A percentile compares a stretch with the other conserved stretches of the same genome.
phyloP scores from a whole-genome alignment of 164 flowering plant genomes.

The Paratinospora sagittata region DNA sequence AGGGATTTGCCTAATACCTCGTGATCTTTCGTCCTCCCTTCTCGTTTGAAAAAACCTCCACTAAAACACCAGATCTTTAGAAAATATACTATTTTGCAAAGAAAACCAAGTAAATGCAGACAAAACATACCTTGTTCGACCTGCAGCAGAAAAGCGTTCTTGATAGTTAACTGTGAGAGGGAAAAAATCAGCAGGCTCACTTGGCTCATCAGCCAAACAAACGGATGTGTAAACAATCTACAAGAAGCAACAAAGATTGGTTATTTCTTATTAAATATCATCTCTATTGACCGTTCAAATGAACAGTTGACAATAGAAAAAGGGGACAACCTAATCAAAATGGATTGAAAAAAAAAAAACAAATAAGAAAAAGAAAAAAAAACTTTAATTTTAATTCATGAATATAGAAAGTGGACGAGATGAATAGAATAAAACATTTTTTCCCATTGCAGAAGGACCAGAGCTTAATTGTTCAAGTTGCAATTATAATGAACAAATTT shows the following conservation, averaged over 20 bases:
- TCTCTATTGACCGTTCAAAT: not conserved
- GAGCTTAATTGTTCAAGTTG: not conserved
- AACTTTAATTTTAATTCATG: not conserved
- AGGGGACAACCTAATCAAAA: too few relatives aligned
- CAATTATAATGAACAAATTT: not conserved
- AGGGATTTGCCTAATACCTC: slow-evolving; percentile 50
- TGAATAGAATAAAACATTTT: not conserved
- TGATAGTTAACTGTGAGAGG: slow-evolving; percentile 90
- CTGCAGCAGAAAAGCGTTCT: slow-evolving; percentile 98
- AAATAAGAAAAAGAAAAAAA: not conserved
- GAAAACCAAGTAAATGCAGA: not conserved
- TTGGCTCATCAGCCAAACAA: slow-evolving; percentile 89
- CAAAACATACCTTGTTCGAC: slow-evolving; percentile 75
- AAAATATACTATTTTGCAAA: not conserved
- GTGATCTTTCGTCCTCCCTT: slow-evolving; percentile 88
- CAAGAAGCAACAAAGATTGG: slow-evolving; percentile 14
- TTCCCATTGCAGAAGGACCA: not conserved
- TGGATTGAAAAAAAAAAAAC: too few relatives aligned
- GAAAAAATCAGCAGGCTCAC: slow-evolving; percentile 94
- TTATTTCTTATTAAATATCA: not conserved
- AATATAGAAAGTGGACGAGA: not conserved
- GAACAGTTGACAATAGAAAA: not conserved
- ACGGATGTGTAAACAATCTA: slow-evolving; percentile 85
- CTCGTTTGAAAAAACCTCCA: slow-evolving; percentile 89
- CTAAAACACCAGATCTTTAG: not conserved